Percentiles rank a stretch among this genome's conserved stretches.
Evolutionary conservation across 257 asterid genomes (phyloP).

Genomic region (Solanum ahanhuiri): DNA sequence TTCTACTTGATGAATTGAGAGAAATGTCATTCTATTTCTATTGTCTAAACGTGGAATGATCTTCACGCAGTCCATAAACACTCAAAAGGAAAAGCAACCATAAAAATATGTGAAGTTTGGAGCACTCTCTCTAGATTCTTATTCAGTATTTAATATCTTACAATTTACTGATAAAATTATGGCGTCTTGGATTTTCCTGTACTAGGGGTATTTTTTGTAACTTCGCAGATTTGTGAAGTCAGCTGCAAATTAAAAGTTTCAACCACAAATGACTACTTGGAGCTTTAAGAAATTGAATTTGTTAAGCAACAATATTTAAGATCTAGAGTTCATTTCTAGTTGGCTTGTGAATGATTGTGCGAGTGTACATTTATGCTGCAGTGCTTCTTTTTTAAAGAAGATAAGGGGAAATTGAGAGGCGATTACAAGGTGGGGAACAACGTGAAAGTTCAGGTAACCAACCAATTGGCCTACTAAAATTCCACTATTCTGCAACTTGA

Average conservation of each 20-base stretch:
- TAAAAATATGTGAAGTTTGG: background rate
- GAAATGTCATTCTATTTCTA: background rate
- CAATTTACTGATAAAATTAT: background rate
- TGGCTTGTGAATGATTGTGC: background rate
- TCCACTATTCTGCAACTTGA: background rate
- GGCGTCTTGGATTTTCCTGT: background rate
- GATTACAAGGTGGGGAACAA: background rate
- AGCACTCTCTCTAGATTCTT: background rate
- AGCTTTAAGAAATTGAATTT: background rate
- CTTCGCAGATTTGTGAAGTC: background rate
- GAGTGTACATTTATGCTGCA: background rate
- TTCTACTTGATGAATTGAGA: background rate
- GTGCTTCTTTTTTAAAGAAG: background rate
- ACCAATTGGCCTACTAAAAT: background rate
- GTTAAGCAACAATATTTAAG: background rate
- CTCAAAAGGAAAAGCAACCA: background rate
- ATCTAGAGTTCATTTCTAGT: background rate
- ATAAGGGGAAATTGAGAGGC: background rate
- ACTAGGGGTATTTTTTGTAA: background rate
- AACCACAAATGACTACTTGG: background rate
- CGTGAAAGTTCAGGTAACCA: background rate
- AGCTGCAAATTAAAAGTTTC: background rate
- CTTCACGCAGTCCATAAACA: background rate
- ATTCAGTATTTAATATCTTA: no score
- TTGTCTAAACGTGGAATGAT: background rate